phyloP scores from a whole-genome alignment of 2,329 filamentous ascomycete species.

The Alternaria dauci region DNA sequence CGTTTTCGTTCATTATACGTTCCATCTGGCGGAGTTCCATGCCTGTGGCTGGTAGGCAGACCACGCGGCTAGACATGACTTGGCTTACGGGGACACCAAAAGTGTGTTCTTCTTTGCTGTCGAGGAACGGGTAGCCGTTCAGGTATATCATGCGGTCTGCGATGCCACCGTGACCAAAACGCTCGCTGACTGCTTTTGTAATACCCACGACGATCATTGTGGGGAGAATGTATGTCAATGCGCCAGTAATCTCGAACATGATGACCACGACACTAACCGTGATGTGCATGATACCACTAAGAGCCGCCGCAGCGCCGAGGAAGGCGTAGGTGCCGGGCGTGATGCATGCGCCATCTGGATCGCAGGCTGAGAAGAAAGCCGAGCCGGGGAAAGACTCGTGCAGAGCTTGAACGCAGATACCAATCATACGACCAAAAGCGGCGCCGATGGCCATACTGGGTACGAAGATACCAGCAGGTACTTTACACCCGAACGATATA shows the following conservation, averaged over 20 bases:
- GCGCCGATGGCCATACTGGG: slow-evolving; percentile 98
- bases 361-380: slow-evolving; percentile 85
- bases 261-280: slow-evolving; percentile 97
- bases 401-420: slow-evolving; percentile 89
- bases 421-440: slow-evolving; percentile 91
- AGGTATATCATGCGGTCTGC: slow-evolving; percentile 99
- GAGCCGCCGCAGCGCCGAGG: slow-evolving; percentile 85
- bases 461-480: slow-evolving; percentile 96
- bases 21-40: slow-evolving; percentile 81
- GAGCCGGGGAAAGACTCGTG: slow-evolving; percentile 84
- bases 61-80: slow-evolving; percentile 82
- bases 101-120: slow-evolving; percentile 96
- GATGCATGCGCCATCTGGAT: slow-evolving; percentile 92
- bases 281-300: slow-evolving; percentile 98
- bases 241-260: slow-evolving; percentile 99
- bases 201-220: slow-evolving; percentile 99
- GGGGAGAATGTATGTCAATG: slow-evolving; percentile 92
- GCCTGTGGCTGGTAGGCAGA: slow-evolving; percentile 76
- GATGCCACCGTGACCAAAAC: slow-evolving; percentile 95
- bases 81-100: slow-evolving; percentile 93
- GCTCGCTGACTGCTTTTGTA: slow-evolving; percentile 89
- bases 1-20: slow-evolving; percentile 75
- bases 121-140: slow-evolving; percentile 94
- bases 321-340: slow-evolving; percentile 98
- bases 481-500: slow-evolving; percentile 96